These are phyloP conservation scores for Macrophomina tecta DNA, from an alignment of 2,329 filamentous ascomycete species.

Conservation along the genomic window DNA sequence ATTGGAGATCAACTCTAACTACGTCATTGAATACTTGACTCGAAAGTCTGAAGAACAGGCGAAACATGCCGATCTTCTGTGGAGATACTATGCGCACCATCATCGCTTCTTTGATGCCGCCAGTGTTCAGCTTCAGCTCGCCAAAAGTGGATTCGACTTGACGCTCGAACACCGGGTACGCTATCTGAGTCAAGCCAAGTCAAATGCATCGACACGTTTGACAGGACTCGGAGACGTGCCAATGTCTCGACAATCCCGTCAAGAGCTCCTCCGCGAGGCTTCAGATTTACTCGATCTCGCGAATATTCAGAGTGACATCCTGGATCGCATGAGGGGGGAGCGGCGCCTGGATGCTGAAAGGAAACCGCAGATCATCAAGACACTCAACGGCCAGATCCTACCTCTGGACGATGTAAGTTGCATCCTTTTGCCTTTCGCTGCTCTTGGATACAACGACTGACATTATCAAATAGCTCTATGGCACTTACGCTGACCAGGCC, in stretches of 20 bases:
- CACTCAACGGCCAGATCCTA: conserved; percentile 79
- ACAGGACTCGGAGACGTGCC: conserved; percentile 67
- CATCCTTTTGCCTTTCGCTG: conserved; percentile 44
- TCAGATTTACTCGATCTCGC: conserved; percentile 88
- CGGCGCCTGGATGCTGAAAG: conserved; percentile 69
- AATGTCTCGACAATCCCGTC: conserved; percentile 72
- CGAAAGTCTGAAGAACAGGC: conserved; percentile 75
- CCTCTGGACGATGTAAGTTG: conserved; percentile 65
- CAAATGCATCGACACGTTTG: conserved; percentile 85
- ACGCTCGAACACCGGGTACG: conserved; percentile 85
- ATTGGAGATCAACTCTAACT: conserved; percentile 81
- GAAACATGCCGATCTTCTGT: conserved; percentile 86
- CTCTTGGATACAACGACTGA: conserved; percentile 20
- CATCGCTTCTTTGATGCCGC: conserved; percentile 86
- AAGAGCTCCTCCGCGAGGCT: conserved; percentile 83
- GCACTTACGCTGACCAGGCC: conserved; percentile 86
- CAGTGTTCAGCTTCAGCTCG: conserved; percentile 81
- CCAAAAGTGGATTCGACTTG: conserved; percentile 80
- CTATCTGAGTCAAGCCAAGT: conserved; percentile 87
- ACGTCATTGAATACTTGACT: conserved; percentile 84
- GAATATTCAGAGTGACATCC: conserved; percentile 90
- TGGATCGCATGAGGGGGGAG: conserved; percentile 79
- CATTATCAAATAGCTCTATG: conserved; percentile 73
- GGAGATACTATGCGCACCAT: conserved; percentile 88
- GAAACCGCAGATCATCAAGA: conserved; percentile 67